Evolutionary conservation across 2,329 filamentous ascomycete species (phyloP), one percentile per base, ranked within the genome.

Genomic region (Arachnomyces sp.): DNA sequence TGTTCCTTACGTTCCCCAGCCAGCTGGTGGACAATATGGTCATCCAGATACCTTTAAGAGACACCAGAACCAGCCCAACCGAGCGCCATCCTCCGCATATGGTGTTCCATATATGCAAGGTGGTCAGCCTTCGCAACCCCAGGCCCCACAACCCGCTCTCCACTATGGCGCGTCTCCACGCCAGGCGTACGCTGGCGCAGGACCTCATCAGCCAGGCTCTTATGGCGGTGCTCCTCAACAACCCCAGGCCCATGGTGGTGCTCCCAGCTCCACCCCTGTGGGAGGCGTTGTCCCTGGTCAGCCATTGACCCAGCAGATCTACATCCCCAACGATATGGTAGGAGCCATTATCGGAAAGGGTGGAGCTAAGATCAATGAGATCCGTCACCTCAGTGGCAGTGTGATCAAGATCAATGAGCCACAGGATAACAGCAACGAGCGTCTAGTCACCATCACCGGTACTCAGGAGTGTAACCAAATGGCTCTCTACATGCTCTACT

Each of bases 361-460:
- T 46, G 92, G 92, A 49, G 85, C 88, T 41, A 98, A 98, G 77
- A 98, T 98, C 74, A 98, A 98, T 60, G 92, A 98, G 67, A 98
- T 98, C 50, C 81, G 92, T 52, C 88, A 95, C 63, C 80, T 98
- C 54, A 93, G 85, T 63, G 92, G 90, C 52, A 96, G 90, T 67
- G 89, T 98, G 34, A 96, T 98, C 65, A 98, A 98, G 73, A 98
- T 98, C 73, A 96, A 98, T 61, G 92, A 98, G 63, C 92, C 92
- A 1, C 92, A 95, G 63, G 92, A 96, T 65, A 96, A 94, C 68
- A 96, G 87, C 74, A 98, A 96, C 58, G 92, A 98, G 71, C 82
- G 92, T 47, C 72, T 98, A 44, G 92, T 98, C 43, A 98, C 92
- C 12, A 94, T 98, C 53, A 95, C 92, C 2, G 92, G 92, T 49